Conservation (phyloP, 2,329 filamentous ascomycete species). For the Arthrobotrys musiformis region DNA sequence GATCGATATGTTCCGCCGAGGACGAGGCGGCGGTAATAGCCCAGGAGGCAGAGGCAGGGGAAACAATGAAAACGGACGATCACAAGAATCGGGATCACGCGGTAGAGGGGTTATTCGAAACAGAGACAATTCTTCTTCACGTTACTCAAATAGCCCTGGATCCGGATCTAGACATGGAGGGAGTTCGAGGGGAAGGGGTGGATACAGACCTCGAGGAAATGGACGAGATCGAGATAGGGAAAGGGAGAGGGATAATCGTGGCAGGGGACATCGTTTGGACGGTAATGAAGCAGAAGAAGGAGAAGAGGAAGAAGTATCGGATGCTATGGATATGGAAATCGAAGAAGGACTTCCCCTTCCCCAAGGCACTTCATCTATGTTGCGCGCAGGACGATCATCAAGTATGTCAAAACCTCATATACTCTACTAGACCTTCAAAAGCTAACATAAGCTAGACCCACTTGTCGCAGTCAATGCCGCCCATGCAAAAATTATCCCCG, state of each 20-base stretch:
- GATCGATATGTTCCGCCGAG: conserved; percentile 52
- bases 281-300: neutral
- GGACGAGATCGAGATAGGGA: neutral
- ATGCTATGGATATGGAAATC: conserved; percentile 18
- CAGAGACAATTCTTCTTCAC: conserved; percentile 3
- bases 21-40: conserved; percentile 58
- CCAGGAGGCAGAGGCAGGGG: conserved; percentile 59
- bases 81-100: conserved; percentile 38
- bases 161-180: conserved; percentile 8
- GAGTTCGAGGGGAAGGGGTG: neutral
- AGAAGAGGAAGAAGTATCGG: neutral
- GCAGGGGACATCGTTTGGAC: conserved; percentile 14
- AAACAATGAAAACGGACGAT: neutral
- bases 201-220: neutral
- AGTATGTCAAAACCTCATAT: conserved; percentile 8
- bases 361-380: conserved; percentile 40
- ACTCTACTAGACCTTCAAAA: neutral
- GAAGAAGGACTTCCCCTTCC: neutral
- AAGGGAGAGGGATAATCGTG: conserved; percentile 18
- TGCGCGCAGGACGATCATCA: conserved; percentile 9
- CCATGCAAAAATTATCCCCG: neutral
- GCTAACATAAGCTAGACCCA: conserved; percentile 3
- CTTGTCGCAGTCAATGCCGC: neutral
- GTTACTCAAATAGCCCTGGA: neutral
- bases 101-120: conserved; percentile 35